Evolutionary conservation across 176 grass and related monocot genomes (phyloP).

Genomic region (Musa schizocarpa): DNA sequence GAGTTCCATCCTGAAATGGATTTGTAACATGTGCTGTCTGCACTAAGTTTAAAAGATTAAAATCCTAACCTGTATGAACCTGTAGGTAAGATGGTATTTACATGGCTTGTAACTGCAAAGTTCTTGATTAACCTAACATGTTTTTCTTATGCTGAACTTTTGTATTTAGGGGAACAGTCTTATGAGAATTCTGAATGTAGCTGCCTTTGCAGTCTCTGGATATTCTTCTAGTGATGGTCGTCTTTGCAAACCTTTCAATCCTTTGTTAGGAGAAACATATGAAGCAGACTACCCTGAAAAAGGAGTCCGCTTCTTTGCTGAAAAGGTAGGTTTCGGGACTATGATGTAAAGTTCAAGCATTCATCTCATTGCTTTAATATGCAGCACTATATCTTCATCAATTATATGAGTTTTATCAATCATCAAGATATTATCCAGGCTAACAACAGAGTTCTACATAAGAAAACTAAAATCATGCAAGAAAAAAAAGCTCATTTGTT

Average conservation of each 20-base stretch:
- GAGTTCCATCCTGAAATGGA: too few relatives aligned
- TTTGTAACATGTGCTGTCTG: too few relatives aligned
- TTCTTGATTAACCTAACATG: neutral
- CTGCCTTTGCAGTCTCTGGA: constrained; percentile 88
- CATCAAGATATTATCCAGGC: neutral
- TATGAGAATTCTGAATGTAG: constrained; percentile 80
- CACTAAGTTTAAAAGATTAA: neutral
- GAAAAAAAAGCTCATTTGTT: too few relatives aligned
- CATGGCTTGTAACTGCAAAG: neutral
- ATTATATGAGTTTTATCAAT: neutral
- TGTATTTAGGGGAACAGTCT: constrained; percentile 54
- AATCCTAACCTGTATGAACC: neutral
- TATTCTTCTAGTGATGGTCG: constrained; percentile 71
- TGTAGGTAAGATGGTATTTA: neutral
- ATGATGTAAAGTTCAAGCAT: neutral
- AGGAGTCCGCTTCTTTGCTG: constrained; percentile 74
- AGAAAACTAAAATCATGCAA: too few relatives aligned
- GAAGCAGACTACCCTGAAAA: constrained; percentile 91
- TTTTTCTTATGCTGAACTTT: constrained; percentile 3
- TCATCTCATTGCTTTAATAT: neutral
- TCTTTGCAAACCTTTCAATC: constrained; percentile 89
- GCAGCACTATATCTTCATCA: neutral
- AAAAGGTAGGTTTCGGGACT: constrained; percentile 48
- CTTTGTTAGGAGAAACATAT: constrained; percentile 84
- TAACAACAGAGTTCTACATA: neutral